These are phyloP conservation scores for Gracilaria vermiculophylla DNA, from an alignment of 23 red algal species.

Conservation along the genomic window DNA sequence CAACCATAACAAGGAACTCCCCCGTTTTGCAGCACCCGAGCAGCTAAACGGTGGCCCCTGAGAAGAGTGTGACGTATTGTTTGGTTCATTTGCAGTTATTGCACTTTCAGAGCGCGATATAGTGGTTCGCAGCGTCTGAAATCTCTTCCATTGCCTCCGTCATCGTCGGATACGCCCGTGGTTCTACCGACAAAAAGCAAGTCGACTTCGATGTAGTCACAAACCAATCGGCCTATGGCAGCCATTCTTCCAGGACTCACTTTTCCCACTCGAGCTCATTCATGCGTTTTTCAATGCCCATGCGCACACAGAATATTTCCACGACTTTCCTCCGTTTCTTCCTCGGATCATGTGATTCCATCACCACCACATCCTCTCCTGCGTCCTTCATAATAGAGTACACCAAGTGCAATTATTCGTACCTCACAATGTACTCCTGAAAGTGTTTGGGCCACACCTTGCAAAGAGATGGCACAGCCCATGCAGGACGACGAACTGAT, in stretches of 20 bases:
- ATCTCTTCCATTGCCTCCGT: background rate
- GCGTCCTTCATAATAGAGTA: slow-evolving; percentile 4
- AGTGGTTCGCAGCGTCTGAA: slow-evolving; percentile 2
- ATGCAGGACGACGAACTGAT: slow-evolving; percentile 8
- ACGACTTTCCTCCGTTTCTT: slow-evolving; percentile 29
- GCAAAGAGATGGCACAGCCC: background rate
- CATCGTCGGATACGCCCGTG: background rate
- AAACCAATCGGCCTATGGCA: slow-evolving; percentile 9
- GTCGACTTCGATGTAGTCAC: background rate
- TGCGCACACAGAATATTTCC: background rate
- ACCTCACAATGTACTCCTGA: background rate
- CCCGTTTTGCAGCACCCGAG: no score
- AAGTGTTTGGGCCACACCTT: slow-evolving; percentile 12
- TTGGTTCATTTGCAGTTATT: slow-evolving; percentile 10
- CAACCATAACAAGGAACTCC: no score
- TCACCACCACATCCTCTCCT: background rate
- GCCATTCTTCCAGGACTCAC: slow-evolving; percentile 24
- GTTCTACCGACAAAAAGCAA: background rate
- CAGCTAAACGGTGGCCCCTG: no score
- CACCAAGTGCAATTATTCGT: background rate
- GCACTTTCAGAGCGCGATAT: background rate
- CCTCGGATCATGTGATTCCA: slow-evolving; percentile 3
- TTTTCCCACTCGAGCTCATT: background rate
- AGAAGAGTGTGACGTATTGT: no score
- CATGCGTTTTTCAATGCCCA: background rate